A percentile compares a stretch with the other conserved stretches of the same genome.
Evolutionary conservation across 495 filamentous ascomycete species (phyloP).

Genomic region (Penicillium paxilli): DNA sequence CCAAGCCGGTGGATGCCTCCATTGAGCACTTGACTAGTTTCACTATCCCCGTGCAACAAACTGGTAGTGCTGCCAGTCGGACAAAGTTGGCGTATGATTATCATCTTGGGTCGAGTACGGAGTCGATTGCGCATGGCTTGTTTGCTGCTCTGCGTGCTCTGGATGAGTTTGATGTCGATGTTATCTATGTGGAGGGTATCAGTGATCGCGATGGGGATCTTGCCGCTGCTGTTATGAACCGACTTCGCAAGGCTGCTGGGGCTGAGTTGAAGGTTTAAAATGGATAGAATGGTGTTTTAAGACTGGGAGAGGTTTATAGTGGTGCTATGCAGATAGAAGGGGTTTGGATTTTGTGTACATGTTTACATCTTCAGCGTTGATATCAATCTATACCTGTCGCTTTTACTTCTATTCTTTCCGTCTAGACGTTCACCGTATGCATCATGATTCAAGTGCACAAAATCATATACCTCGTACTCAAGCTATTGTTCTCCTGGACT

Average conservation of each 20-base stretch:
- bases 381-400: not conserved
- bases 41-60: constrained; percentile 30
- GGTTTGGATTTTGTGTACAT: not conserved
- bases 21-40: constrained; percentile 34
- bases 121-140: constrained; percentile 76
- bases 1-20: constrained; percentile 25
- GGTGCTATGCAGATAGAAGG: not conserved
- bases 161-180: constrained; percentile 73
- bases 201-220: constrained; percentile 71
- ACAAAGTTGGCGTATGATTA: constrained; percentile 48
- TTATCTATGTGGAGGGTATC: constrained; percentile 92
- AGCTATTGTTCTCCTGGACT: constrained; percentile 19
- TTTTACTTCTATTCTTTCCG: too few relatives aligned
- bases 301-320: constrained; percentile 1
- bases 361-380: constrained; percentile 1
- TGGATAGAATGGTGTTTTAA: not conserved
- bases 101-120: constrained; percentile 64
- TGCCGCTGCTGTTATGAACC: constrained; percentile 95
- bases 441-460: too few relatives aligned
- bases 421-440: too few relatives aligned
- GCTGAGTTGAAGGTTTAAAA: constrained; percentile 39
- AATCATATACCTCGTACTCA: too few relatives aligned
- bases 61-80: constrained; percentile 17
- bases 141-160: constrained; percentile 87
- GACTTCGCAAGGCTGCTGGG: constrained; percentile 83